phyloP scores from a whole-genome alignment of 257 asterid genomes.

The Forsythia suspensa region DNA sequence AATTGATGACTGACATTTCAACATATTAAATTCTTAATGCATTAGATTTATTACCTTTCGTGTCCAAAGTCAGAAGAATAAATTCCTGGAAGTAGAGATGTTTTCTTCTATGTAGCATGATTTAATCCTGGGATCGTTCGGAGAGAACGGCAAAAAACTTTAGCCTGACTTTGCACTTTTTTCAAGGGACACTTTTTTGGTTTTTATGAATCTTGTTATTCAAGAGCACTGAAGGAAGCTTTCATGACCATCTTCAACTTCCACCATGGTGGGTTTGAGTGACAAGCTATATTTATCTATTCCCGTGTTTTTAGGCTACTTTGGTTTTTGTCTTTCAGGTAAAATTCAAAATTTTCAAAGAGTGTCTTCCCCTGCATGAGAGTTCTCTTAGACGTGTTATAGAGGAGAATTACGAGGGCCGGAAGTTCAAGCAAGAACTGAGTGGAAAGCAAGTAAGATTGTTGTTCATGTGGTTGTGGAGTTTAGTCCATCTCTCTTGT shows the following conservation, averaged over 20 bases:
- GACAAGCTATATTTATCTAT: background rate
- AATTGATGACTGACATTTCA: too few species aligned
- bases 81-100: too few species aligned
- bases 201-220: too few species aligned
- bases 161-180: too few species aligned
- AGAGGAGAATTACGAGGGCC: slow-evolving; percentile 56
- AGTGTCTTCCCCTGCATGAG: slow-evolving; percentile 74
- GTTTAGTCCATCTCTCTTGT: slow-evolving; percentile 9
- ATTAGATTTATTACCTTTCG: too few species aligned
- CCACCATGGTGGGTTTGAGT: background rate
- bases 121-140: too few species aligned
- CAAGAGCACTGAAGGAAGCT: too few species aligned
- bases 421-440: slow-evolving; percentile 75
- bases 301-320: slow-evolving; percentile 21
- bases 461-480: slow-evolving; percentile 4
- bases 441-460: slow-evolving; percentile 54
- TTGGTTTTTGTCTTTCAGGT: slow-evolving; percentile 47
- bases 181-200: too few species aligned
- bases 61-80: too few species aligned
- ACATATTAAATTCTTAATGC: too few species aligned
- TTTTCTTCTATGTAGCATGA: too few species aligned
- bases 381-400: slow-evolving; percentile 48
- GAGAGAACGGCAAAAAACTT: too few species aligned
- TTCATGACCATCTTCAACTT: background rate
- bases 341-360: slow-evolving; percentile 57